Evolutionary conservation across 2,329 filamentous ascomycete species (phyloP), one percentile per base, ranked within the genome.

Genomic region (Venturia aucupariae): DNA sequence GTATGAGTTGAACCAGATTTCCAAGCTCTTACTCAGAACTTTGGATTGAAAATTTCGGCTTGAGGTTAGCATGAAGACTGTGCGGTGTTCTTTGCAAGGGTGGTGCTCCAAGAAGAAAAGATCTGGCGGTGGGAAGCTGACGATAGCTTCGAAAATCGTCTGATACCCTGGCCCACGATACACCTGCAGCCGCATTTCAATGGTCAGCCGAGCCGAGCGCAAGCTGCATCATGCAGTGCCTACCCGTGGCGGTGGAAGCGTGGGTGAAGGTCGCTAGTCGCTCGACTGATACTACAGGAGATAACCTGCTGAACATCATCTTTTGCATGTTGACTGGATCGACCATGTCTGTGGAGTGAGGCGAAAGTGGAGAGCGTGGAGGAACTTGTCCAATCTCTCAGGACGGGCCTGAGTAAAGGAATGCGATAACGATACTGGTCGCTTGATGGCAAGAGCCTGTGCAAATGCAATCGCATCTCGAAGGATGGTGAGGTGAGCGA

Each of bases 41-140:
- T 22, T 8, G 30, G 27, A 8, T 38, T n/a, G 27, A 57, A 22
- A 3, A 8, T 57, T n/a, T 57, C 19, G 51, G 27, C 17, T 22
- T 1, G n/a, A 22, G 46, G 22, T 27, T 11, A 51, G 5, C 46
- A n/a, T 35, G 51, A 35, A 57, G 51, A 30, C 17, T 35, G 51
- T 57, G 51, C 30, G 2, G 15, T 35, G 15, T 11, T 1, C 17
- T 8, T 24, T 32, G 51, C 51, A 57, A 32, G 51, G 51, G 51
- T 35, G 15, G 32, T n/a, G 35, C 51, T 35, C n/a, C 51, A n/a
- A 57, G 1, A 15, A 27, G 27, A n/a, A 15, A 19, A 57, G 51
- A n/a, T n/a, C 15, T 57, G 51, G 51, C 51, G 51, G 51, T 57
- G 27, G 51, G 51, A 57, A 57, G 51, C 51, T 57, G 51, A 57